Evolutionary conservation across 495 filamentous ascomycete genomes (phyloP).

Genomic region (Tuber indicum): DNA sequence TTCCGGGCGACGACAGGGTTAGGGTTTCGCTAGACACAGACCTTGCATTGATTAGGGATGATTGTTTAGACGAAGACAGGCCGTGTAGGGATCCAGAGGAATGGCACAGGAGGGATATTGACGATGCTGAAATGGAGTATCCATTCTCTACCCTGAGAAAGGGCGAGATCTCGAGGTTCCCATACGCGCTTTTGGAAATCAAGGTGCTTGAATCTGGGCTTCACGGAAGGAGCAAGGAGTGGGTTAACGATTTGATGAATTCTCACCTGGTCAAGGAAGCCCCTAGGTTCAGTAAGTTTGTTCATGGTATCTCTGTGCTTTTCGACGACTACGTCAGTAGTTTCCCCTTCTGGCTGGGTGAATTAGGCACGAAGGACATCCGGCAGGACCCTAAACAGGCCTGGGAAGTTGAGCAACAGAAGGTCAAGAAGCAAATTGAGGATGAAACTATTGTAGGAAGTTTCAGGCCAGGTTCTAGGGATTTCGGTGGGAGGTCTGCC

Average conservation of each 20-base stretch:
- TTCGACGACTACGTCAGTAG: constrained; percentile 96
- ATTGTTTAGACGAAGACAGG: constrained; percentile 70
- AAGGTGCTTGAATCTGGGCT: constrained; percentile 53
- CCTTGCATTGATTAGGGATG: constrained; percentile 86
- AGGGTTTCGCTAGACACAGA: constrained; percentile 89
- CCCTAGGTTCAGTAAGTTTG: constrained; percentile 91
- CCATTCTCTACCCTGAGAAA: constrained; percentile 79
- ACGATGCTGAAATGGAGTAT: constrained; percentile 71
- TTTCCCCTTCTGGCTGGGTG: constrained; percentile 90
- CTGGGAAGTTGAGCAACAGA: constrained; percentile 79
- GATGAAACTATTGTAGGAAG: constrained; percentile 86
- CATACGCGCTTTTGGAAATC: constrained; percentile 85
- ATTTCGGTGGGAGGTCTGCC: constrained; percentile 34
- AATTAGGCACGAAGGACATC: constrained; percentile 77
- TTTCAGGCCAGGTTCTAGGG: constrained; percentile 52
- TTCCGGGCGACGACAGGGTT: constrained; percentile 83
- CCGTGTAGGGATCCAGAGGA: constrained; percentile 79
- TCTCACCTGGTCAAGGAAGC: constrained; percentile 86
- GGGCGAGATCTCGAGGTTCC: constrained; percentile 87
- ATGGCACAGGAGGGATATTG: constrained; percentile 90
- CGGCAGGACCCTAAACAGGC: constrained; percentile 83
- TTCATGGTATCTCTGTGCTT: constrained; percentile 80
- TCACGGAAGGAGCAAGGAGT: constrained; percentile 53
- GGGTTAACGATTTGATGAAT: constrained; percentile 82
- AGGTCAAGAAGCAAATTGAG: constrained; percentile 65